A percentile compares a stretch with the other conserved stretches of the same genome.
phyloP scores from a whole-genome alignment of 108 stramenopile species.

The Skeletonema potamos region DNA sequence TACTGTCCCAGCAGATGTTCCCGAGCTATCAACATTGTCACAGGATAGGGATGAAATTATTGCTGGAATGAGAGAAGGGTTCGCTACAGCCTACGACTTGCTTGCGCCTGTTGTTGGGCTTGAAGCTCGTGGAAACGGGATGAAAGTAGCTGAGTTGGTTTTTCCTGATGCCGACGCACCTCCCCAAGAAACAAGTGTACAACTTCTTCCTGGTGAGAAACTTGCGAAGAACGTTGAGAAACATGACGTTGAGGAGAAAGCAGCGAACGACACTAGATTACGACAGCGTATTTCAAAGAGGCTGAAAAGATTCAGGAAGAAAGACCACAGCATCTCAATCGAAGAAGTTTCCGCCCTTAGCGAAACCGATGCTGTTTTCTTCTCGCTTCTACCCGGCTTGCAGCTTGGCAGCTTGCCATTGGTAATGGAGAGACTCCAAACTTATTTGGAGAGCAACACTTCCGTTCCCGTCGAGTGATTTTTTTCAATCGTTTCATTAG shows the following conservation, averaged over 20 bases:
- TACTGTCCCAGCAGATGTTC: slow-evolving; percentile 55
- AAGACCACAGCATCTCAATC: neutral
- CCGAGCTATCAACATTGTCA: slow-evolving; percentile 57
- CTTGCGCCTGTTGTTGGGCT: slow-evolving; percentile 58
- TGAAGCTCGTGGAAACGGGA: slow-evolving; percentile 14
- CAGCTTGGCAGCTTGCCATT: slow-evolving; percentile 27
- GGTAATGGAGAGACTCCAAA: slow-evolving; percentile 31
- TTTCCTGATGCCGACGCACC: slow-evolving; percentile 20
- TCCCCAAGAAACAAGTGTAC: neutral
- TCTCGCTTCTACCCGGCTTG: slow-evolving; percentile 31
- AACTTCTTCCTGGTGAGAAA: neutral
- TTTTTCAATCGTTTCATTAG: neutral
- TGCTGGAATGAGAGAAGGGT: slow-evolving; percentile 69
- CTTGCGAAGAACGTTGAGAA: neutral
- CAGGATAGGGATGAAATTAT: slow-evolving; percentile 69
- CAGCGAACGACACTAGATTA: neutral
- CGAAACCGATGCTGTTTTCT: neutral
- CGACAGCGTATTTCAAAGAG: neutral
- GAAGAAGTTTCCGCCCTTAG: neutral
- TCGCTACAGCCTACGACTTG: slow-evolving; percentile 72
- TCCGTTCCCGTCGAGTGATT: neutral
- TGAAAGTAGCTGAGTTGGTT: slow-evolving; percentile 32
- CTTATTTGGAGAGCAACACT: slow-evolving; percentile 16
- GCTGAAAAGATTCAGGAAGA: neutral
- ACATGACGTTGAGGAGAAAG: neutral